These are phyloP conservation scores for Trichosporon coremiiforme DNA, from an alignment of 1,284 basidiomycete genomes.

Conservation along the genomic window DNA sequence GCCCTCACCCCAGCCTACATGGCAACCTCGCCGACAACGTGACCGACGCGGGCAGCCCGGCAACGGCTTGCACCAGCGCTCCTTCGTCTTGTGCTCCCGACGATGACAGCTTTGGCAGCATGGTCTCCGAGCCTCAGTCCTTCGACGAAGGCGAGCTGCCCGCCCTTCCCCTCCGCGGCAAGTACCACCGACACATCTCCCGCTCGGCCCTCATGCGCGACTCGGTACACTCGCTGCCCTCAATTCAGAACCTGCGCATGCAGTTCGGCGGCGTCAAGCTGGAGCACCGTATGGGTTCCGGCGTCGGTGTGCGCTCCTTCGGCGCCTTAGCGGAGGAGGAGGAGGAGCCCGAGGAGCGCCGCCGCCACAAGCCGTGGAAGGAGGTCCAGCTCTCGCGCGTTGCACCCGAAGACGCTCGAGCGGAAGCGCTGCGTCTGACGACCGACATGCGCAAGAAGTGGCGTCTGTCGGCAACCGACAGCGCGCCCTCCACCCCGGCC, in stretches of 20 bases:
- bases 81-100: constrained; percentile 13
- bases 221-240: constrained; percentile 52
- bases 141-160: constrained; percentile 10
- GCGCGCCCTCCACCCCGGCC: constrained; percentile 26
- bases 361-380: constrained; percentile 45
- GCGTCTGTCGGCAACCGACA: constrained; percentile 13
- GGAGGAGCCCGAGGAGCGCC: constrained; percentile 32
- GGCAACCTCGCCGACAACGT: constrained; percentile 13
- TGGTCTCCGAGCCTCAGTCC: constrained; percentile 7
- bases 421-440: constrained; percentile 37
- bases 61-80: background rate
- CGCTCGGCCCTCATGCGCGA: constrained; percentile 53
- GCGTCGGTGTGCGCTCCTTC: constrained; percentile 41
- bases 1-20: constrained; percentile 15
- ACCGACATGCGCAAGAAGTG: constrained; percentile 20
- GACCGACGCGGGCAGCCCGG: constrained; percentile 15
- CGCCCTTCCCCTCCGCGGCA: constrained; percentile 16
- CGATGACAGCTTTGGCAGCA: constrained; percentile 16
- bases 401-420: constrained; percentile 36
- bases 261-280: constrained; percentile 46
- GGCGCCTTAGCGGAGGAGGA: constrained; percentile 42
- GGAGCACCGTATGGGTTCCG: constrained; percentile 44
- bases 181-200: constrained; percentile 47
- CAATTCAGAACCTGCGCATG: constrained; percentile 52
- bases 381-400: constrained; percentile 46